phyloP scores from a whole-genome alignment of 108 stramenopile genomes.

The Nitzschia putrida region DNA sequence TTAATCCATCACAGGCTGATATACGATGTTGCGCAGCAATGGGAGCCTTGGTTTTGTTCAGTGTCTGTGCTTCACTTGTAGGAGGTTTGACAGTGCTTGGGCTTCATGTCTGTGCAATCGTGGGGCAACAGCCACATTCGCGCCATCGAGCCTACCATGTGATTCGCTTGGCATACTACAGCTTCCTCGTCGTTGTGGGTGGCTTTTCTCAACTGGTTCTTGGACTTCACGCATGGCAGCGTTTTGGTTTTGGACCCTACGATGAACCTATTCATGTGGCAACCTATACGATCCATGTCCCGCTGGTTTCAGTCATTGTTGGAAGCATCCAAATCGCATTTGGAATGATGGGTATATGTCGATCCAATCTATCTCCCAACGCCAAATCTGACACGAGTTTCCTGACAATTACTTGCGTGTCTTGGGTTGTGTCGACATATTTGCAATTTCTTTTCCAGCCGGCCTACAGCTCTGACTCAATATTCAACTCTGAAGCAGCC shows the following conservation, averaged over 20 bases:
- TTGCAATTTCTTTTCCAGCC: neutral
- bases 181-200: neutral
- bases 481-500: neutral
- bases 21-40: neutral
- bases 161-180: neutral
- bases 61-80: neutral
- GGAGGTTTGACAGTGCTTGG: conserved; percentile 3
- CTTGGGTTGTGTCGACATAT: neutral
- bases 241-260: conserved; percentile 10
- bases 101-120: conserved; percentile 6
- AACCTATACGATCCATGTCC: conserved; percentile 1
- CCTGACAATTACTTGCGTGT: neutral
- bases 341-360: neutral
- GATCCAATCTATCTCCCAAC: neutral
- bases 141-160: conserved; percentile 1
- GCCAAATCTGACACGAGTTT: neutral
- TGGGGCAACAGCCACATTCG: conserved; percentile 6
- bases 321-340: neutral
- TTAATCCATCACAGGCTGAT: conserved; percentile 6
- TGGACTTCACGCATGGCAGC: neutral
- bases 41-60: neutral
- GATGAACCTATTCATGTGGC: conserved; percentile 2
- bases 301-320: neutral
- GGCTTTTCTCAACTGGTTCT: conserved; percentile 3
- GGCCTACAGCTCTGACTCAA: neutral